Conservation (phyloP, 2,329 filamentous ascomycete species). For the Septoria linicola region DNA sequence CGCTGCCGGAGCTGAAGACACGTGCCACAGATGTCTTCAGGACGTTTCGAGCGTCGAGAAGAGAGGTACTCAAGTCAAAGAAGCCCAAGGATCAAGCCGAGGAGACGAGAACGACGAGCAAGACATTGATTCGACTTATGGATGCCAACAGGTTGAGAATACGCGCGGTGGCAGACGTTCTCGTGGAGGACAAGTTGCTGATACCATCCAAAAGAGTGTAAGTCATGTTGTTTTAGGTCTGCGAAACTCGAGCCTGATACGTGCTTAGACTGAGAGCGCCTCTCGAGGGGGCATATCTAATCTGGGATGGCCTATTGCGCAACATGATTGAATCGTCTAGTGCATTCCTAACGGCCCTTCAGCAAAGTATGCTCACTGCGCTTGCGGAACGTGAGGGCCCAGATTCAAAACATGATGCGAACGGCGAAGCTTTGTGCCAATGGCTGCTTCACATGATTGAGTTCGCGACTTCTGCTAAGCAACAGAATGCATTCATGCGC, state of each 20-base stretch:
- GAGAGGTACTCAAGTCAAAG: constrained; percentile 38
- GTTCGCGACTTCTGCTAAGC: constrained; percentile 25
- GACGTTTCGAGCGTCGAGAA: constrained; percentile 28
- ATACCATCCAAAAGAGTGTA: constrained; percentile 40
- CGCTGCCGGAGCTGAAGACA: constrained; percentile 39
- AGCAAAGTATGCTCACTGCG: constrained; percentile 40
- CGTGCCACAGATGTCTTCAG: constrained; percentile 29
- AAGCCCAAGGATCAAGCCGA: constrained; percentile 24
- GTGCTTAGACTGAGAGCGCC: constrained; percentile 32
- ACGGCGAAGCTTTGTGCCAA: constrained; percentile 46
- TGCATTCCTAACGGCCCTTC: constrained; percentile 42
- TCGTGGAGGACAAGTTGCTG: constrained; percentile 40
- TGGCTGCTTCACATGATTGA: constrained; percentile 53
- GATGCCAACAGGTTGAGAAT: constrained; percentile 15
- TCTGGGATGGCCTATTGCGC: constrained; percentile 45
- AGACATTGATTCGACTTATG: constrained; percentile 19
- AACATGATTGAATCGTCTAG: constrained; percentile 38
- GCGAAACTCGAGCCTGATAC: constrained; percentile 4
- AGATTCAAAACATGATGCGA: constrained; percentile 19
- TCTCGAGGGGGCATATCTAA: constrained; percentile 46
- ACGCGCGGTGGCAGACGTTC: constrained; percentile 28
- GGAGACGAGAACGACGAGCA: constrained; percentile 13
- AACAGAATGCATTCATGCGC: constrained; percentile 11
- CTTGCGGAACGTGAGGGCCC: constrained; percentile 34
- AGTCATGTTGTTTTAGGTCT: constrained; percentile 6